Percentiles rank a stretch among this genome's conserved stretches.
Conservation (phyloP, 1,284 basidiomycete genomes). For the Cryptococcus deneoformans region DNA sequence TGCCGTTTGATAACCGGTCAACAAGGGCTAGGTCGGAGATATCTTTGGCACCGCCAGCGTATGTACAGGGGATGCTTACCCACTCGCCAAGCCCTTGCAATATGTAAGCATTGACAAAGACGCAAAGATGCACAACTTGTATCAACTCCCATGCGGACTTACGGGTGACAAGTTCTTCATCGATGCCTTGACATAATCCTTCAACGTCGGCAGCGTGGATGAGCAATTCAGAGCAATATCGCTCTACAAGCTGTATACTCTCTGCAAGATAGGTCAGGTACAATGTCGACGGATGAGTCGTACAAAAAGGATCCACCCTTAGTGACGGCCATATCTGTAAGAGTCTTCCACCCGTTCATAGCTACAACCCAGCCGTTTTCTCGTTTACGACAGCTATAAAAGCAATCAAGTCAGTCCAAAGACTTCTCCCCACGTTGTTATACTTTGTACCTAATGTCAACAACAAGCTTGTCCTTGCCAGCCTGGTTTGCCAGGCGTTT, state of each 20-base stretch:
- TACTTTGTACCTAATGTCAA: conserved; percentile 77
- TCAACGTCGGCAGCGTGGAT: conserved; percentile 98
- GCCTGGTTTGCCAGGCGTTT: conserved; percentile 62
- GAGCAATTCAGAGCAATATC: conserved; percentile 75
- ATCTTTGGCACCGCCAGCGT: conserved; percentile 94
- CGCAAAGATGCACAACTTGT: conserved; percentile 1
- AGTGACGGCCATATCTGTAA: conserved; percentile 91
- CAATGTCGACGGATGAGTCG: background rate
- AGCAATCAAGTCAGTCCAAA: background rate
- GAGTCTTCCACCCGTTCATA: conserved; percentile 98
- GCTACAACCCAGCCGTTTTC: conserved; percentile 86
- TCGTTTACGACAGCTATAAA: conserved; percentile 71
- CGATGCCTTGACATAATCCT: conserved; percentile 94
- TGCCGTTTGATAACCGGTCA: conserved; percentile 72
- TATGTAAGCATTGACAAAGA: background rate
- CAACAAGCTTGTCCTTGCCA: conserved; percentile 84
- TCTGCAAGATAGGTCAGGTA: conserved; percentile 13
- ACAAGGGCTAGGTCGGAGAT: conserved; percentile 82
- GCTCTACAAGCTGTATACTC: conserved; percentile 36
- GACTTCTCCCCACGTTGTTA: background rate
- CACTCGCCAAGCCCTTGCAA: conserved; percentile 80
- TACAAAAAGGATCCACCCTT: conserved; percentile 57
- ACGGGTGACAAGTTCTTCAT: conserved; percentile 84
- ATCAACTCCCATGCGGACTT: conserved; percentile 31
- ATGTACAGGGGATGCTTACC: conserved; percentile 88